phyloP scores from a whole-genome alignment of 108 stramenopile genomes.

The Skeletonema menzelii region DNA sequence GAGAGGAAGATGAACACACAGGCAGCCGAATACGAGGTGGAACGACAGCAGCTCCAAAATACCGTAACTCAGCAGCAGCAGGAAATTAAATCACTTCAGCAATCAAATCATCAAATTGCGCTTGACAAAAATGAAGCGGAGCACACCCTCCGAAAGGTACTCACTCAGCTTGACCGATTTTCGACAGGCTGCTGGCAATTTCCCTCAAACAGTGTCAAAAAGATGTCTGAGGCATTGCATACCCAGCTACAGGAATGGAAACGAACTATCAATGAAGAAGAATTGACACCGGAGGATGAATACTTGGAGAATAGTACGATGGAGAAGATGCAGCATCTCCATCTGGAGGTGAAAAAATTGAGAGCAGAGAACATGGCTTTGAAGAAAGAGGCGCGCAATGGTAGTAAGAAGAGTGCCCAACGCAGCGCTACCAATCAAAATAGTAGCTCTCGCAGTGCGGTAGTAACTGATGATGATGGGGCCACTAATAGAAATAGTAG shows the following conservation, averaged over 20 bases:
- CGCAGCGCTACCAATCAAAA: neutral
- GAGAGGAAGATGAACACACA: constrained; percentile 1
- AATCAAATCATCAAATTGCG: constrained; percentile 11
- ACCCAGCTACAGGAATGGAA: constrained; percentile 42
- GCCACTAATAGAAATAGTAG: too few species aligned
- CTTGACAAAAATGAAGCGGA: constrained; percentile 1
- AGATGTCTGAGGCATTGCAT: constrained; percentile 44
- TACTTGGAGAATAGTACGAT: constrained; percentile 15
- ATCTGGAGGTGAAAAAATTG: constrained; percentile 29
- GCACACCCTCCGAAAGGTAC: neutral
- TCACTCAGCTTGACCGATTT: constrained; percentile 27
- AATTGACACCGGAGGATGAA: neutral
- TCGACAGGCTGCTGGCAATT: constrained; percentile 33
- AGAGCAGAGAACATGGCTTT: constrained; percentile 17
- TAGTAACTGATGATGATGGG: neutral
- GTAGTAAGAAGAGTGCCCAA: neutral
- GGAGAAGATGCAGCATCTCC: constrained; percentile 37
- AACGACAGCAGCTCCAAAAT: neutral
- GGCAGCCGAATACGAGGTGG: neutral
- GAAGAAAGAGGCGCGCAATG: neutral
- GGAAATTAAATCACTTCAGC: neutral
- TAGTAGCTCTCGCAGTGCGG: neutral
- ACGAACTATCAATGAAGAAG: neutral
- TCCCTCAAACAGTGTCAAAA: constrained; percentile 34
- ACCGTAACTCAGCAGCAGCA: neutral